phyloP scores from a whole-genome alignment of 2,329 filamentous ascomycete genomes.

The Microdochium trichocladiopsis region DNA sequence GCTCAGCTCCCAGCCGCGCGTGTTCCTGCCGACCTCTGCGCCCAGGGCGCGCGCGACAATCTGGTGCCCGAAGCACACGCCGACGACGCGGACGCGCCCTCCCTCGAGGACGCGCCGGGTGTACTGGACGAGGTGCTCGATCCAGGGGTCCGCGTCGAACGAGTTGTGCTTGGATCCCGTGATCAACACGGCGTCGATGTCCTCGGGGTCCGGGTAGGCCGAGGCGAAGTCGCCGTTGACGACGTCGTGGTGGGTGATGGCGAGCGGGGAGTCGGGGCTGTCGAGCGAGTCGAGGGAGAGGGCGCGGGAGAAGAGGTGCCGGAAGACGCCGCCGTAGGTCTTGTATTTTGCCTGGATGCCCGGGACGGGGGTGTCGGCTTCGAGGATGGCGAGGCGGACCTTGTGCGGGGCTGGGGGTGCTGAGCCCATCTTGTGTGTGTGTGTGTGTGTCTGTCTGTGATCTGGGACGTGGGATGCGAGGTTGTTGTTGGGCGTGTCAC shows the following conservation, averaged over 20 bases:
- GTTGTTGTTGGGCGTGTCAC: too few species aligned
- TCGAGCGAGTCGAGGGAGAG: constrained; percentile 33
- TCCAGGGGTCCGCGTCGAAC: constrained; percentile 71
- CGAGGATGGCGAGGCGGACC: constrained; percentile 77
- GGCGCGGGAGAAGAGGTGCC: constrained; percentile 46
- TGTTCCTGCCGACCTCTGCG: constrained; percentile 57
- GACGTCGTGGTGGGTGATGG: constrained; percentile 63
- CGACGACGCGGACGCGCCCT: constrained; percentile 61
- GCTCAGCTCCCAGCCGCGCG: constrained; percentile 73
- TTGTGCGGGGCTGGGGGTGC: constrained; percentile 26
- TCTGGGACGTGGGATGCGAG: neutral
- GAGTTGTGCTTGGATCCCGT: constrained; percentile 70
- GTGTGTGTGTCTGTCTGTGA: neutral
- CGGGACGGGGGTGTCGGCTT: constrained; percentile 73
- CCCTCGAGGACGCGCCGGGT: constrained; percentile 51
- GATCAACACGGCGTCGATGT: constrained; percentile 76
- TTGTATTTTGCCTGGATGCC: constrained; percentile 58
- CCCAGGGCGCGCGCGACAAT: constrained; percentile 71
- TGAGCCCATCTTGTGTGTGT: constrained; percentile 13
- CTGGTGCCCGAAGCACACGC: constrained; percentile 84
- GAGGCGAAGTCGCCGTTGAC: constrained; percentile 46
- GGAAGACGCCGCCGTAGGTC: constrained; percentile 67
- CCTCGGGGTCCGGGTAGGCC: constrained; percentile 64
- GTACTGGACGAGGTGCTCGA: constrained; percentile 65
- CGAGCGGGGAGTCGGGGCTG: constrained; percentile 36